These are phyloP conservation scores for Botryobasidium botryosum DNA, from an alignment of 768 basidiomycete species.

Conservation along the genomic window DNA sequence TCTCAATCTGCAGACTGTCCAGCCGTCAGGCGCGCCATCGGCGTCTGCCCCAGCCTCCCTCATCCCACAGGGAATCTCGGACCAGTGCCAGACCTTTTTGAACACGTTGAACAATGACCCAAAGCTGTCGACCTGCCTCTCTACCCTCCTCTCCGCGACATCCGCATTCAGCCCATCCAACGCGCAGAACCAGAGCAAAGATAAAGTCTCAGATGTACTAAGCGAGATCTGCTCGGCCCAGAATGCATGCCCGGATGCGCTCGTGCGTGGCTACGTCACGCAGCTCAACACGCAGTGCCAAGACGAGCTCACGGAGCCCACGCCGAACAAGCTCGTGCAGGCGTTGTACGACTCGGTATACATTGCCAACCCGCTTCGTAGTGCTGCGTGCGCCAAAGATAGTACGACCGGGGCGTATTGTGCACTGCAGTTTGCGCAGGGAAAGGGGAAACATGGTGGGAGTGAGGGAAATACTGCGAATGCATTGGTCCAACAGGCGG, in stretches of 20 bases:
- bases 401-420: constrained; percentile 50
- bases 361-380: constrained; percentile 41
- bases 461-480: no score
- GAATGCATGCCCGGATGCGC: constrained; percentile 22
- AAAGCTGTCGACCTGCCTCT: constrained; percentile 41
- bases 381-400: constrained; percentile 62
- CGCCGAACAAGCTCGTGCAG: constrained; percentile 33
- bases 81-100: constrained; percentile 41
- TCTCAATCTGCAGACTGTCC: no score
- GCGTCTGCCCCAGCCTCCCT: constrained; percentile 27
- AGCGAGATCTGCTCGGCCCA: constrained; percentile 34
- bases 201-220: constrained; percentile 30
- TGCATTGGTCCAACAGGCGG: no score
- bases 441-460: no score
- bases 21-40: constrained; percentile 8
- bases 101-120: constrained; percentile 42
- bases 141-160: constrained; percentile 31
- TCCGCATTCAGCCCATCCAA: constrained; percentile 27
- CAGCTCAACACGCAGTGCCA: constrained; percentile 56
- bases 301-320: constrained; percentile 42
- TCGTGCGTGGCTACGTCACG: constrained; percentile 44
- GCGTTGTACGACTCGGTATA: constrained; percentile 70
- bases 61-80: constrained; percentile 52
- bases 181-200: constrained; percentile 23
- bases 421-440: constrained; percentile 24